Evolutionary conservation across 2,329 filamentous ascomycete genomes (phyloP).

Genomic region (Didymella sp.): DNA sequence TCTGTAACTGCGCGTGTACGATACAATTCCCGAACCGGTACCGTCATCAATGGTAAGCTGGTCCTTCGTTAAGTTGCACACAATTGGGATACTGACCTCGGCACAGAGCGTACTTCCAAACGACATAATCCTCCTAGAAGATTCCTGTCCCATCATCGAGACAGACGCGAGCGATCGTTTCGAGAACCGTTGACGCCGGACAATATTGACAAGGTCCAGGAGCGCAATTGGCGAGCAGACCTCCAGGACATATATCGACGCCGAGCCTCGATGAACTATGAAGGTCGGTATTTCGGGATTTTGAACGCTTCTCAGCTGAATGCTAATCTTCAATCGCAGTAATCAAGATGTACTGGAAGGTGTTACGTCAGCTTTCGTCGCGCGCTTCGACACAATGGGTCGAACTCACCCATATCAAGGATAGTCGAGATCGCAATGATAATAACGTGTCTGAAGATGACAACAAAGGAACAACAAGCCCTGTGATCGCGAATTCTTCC

Average conservation of each 20-base stretch:
- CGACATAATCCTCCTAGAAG: background rate
- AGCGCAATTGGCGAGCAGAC: background rate
- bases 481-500: background rate
- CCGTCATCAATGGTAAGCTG: background rate
- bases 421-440: background rate
- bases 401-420: background rate
- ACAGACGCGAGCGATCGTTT: slow-evolving; percentile 1
- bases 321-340: background rate
- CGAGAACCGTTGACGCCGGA: slow-evolving; percentile 7
- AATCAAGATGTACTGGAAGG: background rate
- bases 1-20: background rate
- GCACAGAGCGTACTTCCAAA: background rate
- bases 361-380: background rate
- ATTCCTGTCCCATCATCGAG: background rate
- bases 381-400: background rate
- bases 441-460: too few relatives aligned
- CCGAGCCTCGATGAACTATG: background rate
- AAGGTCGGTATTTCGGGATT: background rate
- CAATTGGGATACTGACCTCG: background rate
- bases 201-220: background rate
- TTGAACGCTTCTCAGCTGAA: background rate
- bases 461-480: background rate
- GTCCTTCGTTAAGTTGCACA: background rate
- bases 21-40: background rate
- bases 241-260: background rate